Conservation (phyloP, 2,329 filamentous ascomycete species). For the Fusarium cyanostomum region DNA sequence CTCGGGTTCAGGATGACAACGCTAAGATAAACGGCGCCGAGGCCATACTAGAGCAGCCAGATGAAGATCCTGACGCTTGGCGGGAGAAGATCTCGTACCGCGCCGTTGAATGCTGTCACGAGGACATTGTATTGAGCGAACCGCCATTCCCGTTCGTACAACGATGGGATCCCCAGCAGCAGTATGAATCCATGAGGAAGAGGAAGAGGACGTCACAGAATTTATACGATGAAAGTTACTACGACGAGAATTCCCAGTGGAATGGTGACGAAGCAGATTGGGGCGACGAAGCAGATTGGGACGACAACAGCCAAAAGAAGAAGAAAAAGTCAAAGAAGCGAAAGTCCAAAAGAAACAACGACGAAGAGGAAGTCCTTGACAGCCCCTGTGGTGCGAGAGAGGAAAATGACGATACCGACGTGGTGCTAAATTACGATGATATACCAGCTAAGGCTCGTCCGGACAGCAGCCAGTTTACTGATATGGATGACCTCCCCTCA, state of each 20-base stretch:
- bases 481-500: constrained; percentile 68
- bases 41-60: constrained; percentile 22
- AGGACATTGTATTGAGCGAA: constrained; percentile 72
- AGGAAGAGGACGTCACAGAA: constrained; percentile 59
- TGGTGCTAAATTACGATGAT: constrained; percentile 55
- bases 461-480: constrained; percentile 57
- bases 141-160: constrained; percentile 92
- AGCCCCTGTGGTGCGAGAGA: background rate
- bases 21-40: constrained; percentile 15
- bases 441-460: constrained; percentile 45
- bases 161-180: constrained; percentile 84
- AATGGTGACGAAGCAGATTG: constrained; percentile 41
- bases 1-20: constrained; percentile 43
- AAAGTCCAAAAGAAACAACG: constrained; percentile 40
- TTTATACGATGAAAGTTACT: constrained; percentile 43
- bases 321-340: constrained; percentile 53
- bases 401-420: constrained; percentile 38
- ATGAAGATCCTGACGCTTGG: constrained; percentile 72
- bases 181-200: constrained; percentile 54
- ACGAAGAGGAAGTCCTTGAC: constrained; percentile 18
- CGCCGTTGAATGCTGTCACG: constrained; percentile 85
- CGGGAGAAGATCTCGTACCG: constrained; percentile 75
- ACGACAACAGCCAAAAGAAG: constrained; percentile 50
- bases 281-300: constrained; percentile 38
- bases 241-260: constrained; percentile 42